These are phyloP conservation scores for Colletotrichum euphorbiae DNA, from an alignment of 2,329 filamentous ascomycete genomes.

Conservation along the genomic window DNA sequence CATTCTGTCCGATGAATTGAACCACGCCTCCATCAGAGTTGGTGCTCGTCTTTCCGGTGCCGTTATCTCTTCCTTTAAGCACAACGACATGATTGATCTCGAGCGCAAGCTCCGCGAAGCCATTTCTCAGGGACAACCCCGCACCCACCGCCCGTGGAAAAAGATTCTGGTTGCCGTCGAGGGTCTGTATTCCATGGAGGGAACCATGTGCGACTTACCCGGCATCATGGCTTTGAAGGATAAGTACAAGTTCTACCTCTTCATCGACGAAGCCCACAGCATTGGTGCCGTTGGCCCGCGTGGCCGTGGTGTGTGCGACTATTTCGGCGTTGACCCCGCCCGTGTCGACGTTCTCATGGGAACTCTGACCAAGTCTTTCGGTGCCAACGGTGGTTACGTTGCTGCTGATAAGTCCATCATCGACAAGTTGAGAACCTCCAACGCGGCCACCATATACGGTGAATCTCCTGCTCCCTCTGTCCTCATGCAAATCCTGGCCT, in stretches of 20 bases:
- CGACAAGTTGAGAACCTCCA: constrained; percentile 87
- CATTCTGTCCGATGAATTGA: constrained; percentile 96
- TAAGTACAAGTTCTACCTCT: constrained; percentile 97
- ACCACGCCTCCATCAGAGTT: constrained; percentile 97
- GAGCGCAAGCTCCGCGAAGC: constrained; percentile 89
- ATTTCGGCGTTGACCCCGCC: constrained; percentile 88
- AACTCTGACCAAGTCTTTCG: constrained; percentile 97
- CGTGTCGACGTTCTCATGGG: constrained; percentile 98
- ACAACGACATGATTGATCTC: constrained; percentile 93
- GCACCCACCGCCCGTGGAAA: constrained; percentile 99
- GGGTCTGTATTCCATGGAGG: constrained; percentile 99
- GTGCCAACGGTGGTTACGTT: constrained; percentile 96
- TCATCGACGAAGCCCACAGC: constrained; percentile 96
- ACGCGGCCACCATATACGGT: constrained; percentile 87
- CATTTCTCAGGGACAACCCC: constrained; percentile 95
- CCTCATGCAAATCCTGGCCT: constrained; percentile 88
- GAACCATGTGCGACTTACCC: constrained; percentile 98
- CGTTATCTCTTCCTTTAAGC: constrained; percentile 95
- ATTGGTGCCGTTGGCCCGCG: constrained; percentile 90
- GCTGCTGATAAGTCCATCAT: constrained; percentile 91
- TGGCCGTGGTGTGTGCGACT: constrained; percentile 95
- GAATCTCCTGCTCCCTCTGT: constrained; percentile 91
- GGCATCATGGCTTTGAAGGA: constrained; percentile 87
- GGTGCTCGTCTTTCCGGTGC: constrained; percentile 94
- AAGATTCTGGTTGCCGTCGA: constrained; percentile 98